phyloP scores from a whole-genome alignment of 2,329 filamentous ascomycete genomes.

The Mariannaea sp. region DNA sequence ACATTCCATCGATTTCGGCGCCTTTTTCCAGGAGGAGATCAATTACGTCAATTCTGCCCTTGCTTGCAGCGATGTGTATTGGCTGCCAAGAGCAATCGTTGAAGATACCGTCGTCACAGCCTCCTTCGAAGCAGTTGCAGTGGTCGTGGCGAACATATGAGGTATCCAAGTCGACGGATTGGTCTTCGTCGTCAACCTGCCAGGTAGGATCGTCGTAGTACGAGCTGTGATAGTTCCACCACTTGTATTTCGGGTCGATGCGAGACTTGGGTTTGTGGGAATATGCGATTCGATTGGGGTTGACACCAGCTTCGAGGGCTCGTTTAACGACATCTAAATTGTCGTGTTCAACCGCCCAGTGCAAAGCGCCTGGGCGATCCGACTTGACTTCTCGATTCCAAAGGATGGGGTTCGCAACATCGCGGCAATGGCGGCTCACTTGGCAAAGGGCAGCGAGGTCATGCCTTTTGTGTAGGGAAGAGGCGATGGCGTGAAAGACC shows the following conservation, averaged over 20 bases:
- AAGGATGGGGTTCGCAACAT: conserved; percentile 35
- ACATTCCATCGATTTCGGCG: conserved; percentile 31
- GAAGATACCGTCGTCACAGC: conserved; percentile 38
- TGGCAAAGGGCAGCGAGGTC: conserved; percentile 35
- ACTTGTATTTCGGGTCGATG: conserved; percentile 31
- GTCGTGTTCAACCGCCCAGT: conserved; percentile 36
- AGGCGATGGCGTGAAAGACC: conserved; percentile 34
- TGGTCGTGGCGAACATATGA: conserved; percentile 32
- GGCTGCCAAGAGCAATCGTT: conserved; percentile 37
- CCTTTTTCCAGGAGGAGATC: conserved; percentile 33
- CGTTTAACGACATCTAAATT: conserved; percentile 29
- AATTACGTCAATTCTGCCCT: conserved; percentile 37
- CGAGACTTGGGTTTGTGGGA: conserved; percentile 36
- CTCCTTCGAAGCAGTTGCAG: conserved; percentile 35
- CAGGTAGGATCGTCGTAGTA: conserved; percentile 36
- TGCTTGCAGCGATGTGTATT: conserved; percentile 37
- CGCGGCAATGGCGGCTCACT: conserved; percentile 33
- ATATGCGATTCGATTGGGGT: conserved; percentile 32
- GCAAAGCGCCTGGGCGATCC: conserved; percentile 35
- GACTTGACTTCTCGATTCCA: conserved; percentile 37
- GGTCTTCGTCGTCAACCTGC: conserved; percentile 33
- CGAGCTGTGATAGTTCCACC: conserved; percentile 37
- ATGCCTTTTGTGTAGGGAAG: conserved; percentile 34
- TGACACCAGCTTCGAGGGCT: conserved; percentile 35
- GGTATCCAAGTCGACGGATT: conserved; percentile 36